These are phyloP conservation scores for Clarireedia paspali DNA, from an alignment of 2,329 filamentous ascomycete species.

Conservation along the genomic window DNA sequence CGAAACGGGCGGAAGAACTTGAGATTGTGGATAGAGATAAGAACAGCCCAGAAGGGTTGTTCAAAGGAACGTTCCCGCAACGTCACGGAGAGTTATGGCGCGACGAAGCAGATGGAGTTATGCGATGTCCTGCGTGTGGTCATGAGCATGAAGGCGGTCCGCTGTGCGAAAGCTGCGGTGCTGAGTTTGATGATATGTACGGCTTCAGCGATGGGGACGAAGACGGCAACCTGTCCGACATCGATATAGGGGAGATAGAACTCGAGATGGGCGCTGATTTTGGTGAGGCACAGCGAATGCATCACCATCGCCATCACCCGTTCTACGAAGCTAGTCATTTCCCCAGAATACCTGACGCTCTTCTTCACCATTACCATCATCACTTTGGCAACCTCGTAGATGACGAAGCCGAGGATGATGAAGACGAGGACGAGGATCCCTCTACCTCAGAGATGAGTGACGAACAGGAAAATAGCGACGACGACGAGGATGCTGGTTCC, in stretches of 20 bases:
- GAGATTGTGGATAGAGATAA: slow-evolving; percentile 53
- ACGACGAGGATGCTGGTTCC: slow-evolving; percentile 24
- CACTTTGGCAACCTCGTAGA: not conserved
- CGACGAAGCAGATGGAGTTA: slow-evolving; percentile 52
- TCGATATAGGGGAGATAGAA: slow-evolving; percentile 22
- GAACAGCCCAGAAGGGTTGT: slow-evolving; percentile 47
- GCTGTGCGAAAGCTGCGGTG: slow-evolving; percentile 43
- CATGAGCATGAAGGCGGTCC: slow-evolving; percentile 55
- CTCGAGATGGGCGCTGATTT: slow-evolving; percentile 10
- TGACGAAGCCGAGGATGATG: not conserved
- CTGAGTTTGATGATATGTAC: slow-evolving; percentile 21
- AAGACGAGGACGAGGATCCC: slow-evolving; percentile 8
- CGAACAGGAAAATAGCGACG: slow-evolving; percentile 12
- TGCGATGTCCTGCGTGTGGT: slow-evolving; percentile 53
- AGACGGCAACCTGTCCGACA: slow-evolving; percentile 1
- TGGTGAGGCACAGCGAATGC: not conserved
- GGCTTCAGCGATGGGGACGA: slow-evolving; percentile 6
- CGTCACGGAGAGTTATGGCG: slow-evolving; percentile 28
- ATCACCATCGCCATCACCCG: not conserved
- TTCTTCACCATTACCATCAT: slow-evolving; percentile 8
- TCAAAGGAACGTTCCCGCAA: slow-evolving; percentile 43
- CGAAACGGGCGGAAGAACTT: slow-evolving; percentile 51
- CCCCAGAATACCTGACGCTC: not conserved
- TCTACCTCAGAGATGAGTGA: slow-evolving; percentile 1
- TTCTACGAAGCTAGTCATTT: not conserved